phyloP scores from a whole-genome alignment of 805 yeast genomes.

The Pichia rugopelliculosa region DNA sequence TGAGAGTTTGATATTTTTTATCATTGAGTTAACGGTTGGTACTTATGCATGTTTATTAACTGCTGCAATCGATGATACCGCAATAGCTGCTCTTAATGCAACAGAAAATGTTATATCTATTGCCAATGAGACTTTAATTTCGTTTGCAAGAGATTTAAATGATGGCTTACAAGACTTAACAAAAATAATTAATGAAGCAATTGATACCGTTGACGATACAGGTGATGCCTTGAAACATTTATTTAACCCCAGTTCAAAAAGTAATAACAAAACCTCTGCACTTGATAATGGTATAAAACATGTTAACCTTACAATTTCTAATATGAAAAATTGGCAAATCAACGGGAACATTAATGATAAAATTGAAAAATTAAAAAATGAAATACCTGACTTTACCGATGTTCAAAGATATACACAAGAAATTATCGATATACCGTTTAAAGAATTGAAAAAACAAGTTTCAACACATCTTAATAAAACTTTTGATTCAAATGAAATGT shows the following conservation, averaged over 20 bases:
- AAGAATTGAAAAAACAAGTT: slow-evolving; percentile 35
- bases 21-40: slow-evolving; percentile 69
- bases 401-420: slow-evolving; percentile 53
- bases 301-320: slow-evolving; percentile 51
- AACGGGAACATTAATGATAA: slow-evolving; percentile 57
- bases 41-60: slow-evolving; percentile 80
- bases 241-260: slow-evolving; percentile 38
- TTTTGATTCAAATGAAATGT: slow-evolving; percentile 23
- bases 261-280: slow-evolving; percentile 28
- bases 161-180: slow-evolving; percentile 59
- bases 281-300: slow-evolving; percentile 31
- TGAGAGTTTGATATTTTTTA: slow-evolving; percentile 53
- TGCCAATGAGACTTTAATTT: slow-evolving; percentile 54
- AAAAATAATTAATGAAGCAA: slow-evolving; percentile 45
- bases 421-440: slow-evolving; percentile 56
- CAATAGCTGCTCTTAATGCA: slow-evolving; percentile 64
- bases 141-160: slow-evolving; percentile 54
- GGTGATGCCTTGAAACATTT: slow-evolving; percentile 42
- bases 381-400: slow-evolving; percentile 58
- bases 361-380: slow-evolving; percentile 41
- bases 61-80: slow-evolving; percentile 66
- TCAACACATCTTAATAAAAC: slow-evolving; percentile 14
- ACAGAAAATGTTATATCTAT: slow-evolving; percentile 53
- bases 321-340: slow-evolving; percentile 52
- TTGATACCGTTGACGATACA: slow-evolving; percentile 37